These are phyloP conservation scores for Rossbeevera mucosa DNA, from an alignment of 768 basidiomycete genomes.

Conservation along the genomic window DNA sequence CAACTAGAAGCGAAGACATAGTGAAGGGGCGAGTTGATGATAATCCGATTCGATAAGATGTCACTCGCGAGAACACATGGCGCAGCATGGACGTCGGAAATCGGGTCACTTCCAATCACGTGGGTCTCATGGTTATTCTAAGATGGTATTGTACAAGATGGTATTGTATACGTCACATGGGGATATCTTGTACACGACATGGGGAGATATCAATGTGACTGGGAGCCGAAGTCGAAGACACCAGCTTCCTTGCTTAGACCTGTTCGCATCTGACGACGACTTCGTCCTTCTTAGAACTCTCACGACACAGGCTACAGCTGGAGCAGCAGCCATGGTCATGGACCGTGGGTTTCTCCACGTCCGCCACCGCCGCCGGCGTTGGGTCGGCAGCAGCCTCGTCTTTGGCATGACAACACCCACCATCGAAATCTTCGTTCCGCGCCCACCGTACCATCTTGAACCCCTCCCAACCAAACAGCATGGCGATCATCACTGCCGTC, in stretches of 20 bases:
- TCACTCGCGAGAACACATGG: conserved; percentile 1
- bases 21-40: conserved; percentile 1
- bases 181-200: not conserved
- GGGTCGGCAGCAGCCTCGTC: not conserved
- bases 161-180: not conserved
- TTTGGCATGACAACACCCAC: conserved; percentile 33
- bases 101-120: conserved; percentile 1
- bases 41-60: conserved; percentile 16
- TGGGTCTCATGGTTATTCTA: too few relatives aligned
- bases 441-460: conserved; percentile 41
- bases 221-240: not conserved
- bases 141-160: not conserved
- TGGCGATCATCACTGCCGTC: conserved; percentile 37
- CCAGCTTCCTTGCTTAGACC: conserved; percentile 1
- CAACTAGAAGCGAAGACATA: conserved; percentile 38
- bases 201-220: not conserved
- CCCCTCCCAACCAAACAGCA: conserved; percentile 45
- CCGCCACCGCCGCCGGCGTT: not conserved
- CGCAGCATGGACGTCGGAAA: conserved; percentile 13
- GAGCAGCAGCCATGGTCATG: not conserved
- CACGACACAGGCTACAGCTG: not conserved
- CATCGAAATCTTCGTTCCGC: conserved; percentile 31
- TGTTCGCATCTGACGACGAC: not conserved
- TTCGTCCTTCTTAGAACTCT: not conserved
- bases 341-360: conserved; percentile 1